These are phyloP conservation scores for Thraustochytrium sp. DNA, from an alignment of 352 stramenopile species.

Conservation along the genomic window DNA sequence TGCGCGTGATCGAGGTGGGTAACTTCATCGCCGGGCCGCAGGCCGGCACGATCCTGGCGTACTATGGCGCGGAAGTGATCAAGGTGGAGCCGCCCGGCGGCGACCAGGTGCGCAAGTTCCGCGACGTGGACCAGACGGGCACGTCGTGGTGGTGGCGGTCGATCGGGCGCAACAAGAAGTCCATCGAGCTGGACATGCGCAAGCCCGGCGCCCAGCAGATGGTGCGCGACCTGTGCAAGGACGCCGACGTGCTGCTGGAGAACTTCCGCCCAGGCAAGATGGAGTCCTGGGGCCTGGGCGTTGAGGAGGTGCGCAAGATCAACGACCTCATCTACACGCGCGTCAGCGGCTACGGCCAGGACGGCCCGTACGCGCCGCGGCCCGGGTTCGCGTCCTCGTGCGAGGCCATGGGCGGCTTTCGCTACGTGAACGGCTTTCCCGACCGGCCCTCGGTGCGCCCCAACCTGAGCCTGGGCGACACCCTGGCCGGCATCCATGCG, in stretches of 20 bases:
- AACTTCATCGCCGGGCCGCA: conserved; percentile 47
- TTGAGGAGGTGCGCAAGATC: conserved; percentile 61
- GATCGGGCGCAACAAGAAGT: conserved; percentile 75
- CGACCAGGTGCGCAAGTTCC: conserved; percentile 71
- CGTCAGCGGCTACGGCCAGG: conserved; percentile 71
- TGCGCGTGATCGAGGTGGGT: conserved; percentile 48
- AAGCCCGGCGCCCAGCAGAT: conserved; percentile 60
- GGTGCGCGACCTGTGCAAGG: conserved; percentile 62
- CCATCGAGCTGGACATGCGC: conserved; percentile 70
- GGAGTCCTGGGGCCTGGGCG: conserved; percentile 73
- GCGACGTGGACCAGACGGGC: conserved; percentile 62
- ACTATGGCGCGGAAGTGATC: conserved; percentile 81
- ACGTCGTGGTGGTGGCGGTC: conserved; percentile 81
- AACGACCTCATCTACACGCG: conserved; percentile 75
- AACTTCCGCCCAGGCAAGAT: conserved; percentile 77
- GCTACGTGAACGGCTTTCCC: conserved; percentile 74
- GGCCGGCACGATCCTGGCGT: conserved; percentile 61
- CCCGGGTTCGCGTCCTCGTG: conserved; percentile 74
- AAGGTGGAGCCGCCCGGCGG: conserved; percentile 75
- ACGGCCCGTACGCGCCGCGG: conserved; percentile 66
- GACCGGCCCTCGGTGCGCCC: conserved; percentile 67
- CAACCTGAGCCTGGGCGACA: conserved; percentile 73
- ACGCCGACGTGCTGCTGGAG: conserved; percentile 76
- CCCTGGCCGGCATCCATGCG: conserved; percentile 69
- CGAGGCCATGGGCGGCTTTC: conserved; percentile 61